These are phyloP conservation scores for Lentinula sp. DNA, from an alignment of 768 basidiomycete species.

Conservation along the genomic window DNA sequence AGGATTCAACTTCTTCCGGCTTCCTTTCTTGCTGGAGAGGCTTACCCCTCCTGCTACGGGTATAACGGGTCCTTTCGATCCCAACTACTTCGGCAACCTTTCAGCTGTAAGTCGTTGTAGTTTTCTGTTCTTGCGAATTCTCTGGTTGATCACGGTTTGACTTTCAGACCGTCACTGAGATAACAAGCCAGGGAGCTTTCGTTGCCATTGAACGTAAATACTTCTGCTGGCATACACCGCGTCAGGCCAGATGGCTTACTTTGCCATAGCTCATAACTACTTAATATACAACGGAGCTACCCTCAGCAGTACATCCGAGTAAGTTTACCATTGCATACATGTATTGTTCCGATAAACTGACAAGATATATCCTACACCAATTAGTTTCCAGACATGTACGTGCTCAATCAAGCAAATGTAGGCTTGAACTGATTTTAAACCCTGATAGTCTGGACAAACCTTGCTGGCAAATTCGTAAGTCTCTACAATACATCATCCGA, in stretches of 20 bases:
- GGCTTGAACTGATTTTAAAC: background rate
- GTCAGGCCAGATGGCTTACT: background rate
- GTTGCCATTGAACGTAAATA: slow-evolving; percentile 49
- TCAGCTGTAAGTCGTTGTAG: slow-evolving; percentile 28
- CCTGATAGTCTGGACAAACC: slow-evolving; percentile 47
- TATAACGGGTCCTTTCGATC: slow-evolving; percentile 46
- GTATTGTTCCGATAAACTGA: background rate
- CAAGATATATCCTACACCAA: background rate
- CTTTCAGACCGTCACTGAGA: slow-evolving; percentile 48
- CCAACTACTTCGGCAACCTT: slow-evolving; percentile 45
- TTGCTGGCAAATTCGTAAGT: slow-evolving; percentile 49
- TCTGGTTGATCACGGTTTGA: background rate
- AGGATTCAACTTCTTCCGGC: slow-evolving; percentile 59
- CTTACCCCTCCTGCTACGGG: slow-evolving; percentile 46
- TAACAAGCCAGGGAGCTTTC: slow-evolving; percentile 53
- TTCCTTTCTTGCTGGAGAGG: slow-evolving; percentile 57
- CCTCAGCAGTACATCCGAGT: slow-evolving; percentile 45
- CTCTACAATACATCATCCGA: background rate
- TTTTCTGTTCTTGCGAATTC: background rate
- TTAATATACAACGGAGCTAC: slow-evolving; percentile 51
- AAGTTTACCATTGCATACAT: slow-evolving; percentile 13
- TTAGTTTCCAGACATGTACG: slow-evolving; percentile 44
- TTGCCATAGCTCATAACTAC: slow-evolving; percentile 48
- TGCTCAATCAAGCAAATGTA: background rate
- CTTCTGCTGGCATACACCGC: background rate